phyloP scores from a whole-genome alignment of 2,329 filamentous ascomycete species.

The Talaromyces funiculosus region DNA sequence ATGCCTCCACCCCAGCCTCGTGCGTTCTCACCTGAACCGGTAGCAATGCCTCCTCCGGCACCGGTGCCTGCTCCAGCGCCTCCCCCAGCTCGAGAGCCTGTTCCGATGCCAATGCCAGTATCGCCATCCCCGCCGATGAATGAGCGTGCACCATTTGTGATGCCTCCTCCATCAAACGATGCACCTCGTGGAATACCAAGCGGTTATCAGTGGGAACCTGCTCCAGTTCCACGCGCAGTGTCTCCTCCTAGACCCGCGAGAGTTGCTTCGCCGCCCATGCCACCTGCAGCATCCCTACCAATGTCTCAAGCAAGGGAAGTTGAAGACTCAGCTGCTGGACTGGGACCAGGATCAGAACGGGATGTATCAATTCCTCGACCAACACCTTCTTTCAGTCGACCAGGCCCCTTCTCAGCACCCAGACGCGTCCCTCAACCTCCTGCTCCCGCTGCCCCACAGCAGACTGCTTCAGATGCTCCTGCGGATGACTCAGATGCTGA shows the following conservation, averaged over 20 bases:
- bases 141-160: background rate
- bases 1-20: background rate
- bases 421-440: background rate
- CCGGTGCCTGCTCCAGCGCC: background rate
- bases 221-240: background rate
- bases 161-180: background rate
- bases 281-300: background rate
- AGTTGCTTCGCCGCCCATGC: background rate
- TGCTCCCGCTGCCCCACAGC: background rate
- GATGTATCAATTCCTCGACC: background rate
- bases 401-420: background rate
- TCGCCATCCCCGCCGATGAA: background rate
- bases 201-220: slow-evolving; percentile 5
- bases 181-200: background rate
- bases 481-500: slow-evolving; percentile 1
- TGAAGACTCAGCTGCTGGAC: background rate
- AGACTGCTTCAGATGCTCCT: background rate
- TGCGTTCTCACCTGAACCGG: background rate
- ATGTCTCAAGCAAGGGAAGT: background rate
- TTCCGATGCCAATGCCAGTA: background rate
- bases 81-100: background rate
- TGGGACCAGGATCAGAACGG: no score
- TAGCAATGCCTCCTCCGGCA: background rate
- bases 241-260: background rate
- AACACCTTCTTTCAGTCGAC: slow-evolving; percentile 3